Base-by-base conservation (phyloP, 768 basidiomycete species). In the Strobilomyces dryophilus region DNA sequence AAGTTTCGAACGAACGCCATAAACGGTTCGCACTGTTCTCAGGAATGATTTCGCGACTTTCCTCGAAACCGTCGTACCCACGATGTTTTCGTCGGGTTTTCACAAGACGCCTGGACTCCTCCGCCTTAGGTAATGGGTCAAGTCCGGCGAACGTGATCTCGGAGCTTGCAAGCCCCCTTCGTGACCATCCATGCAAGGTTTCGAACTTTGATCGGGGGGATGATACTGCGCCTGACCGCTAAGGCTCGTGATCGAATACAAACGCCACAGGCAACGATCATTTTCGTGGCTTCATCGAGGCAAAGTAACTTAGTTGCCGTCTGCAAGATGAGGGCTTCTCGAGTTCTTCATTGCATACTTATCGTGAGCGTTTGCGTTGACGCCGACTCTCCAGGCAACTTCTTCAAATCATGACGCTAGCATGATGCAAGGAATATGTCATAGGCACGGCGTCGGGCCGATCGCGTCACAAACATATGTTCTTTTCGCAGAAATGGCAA, bases 241-340 rank as follows among this genome's bases (percentile, higher is more conserved):
- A 24, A 11, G 9, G 17, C 29, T 31, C 27, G 27, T 45, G 45
- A 50, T 54, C 21, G 47, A 7, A 36, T 20, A 26, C n/a, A 34
- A 42, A 56, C 43, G 57, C 53, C 60, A 65, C 57, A 56, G 45
- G 60, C 44, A 59, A 62, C 46, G 27, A 52, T 53, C 49, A 53
- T 34, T 36, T n/a, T 12, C n/a, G 49, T 12, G 15, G 49, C 55
- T 34, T 24, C 37, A 29, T 17, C 12, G 44, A 43, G 32, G 43
- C 34, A 45, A 58, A 37, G 42, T 49, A 43, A 2, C 55, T 55
- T 53, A 46, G 52, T 52, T 53, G 15, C 51, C 37, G 44, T 48
- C 40, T 15, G n/a, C 36, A 63, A 34, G 29, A n/a, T 14, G n/a
- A 17, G 18, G 11, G 35, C 45, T 46, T 35, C 32, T 35, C 32